Evolutionary conservation across 2,329 filamentous ascomycete genomes (phyloP).

Genomic region (Tolypocladium inflatum): DNA sequence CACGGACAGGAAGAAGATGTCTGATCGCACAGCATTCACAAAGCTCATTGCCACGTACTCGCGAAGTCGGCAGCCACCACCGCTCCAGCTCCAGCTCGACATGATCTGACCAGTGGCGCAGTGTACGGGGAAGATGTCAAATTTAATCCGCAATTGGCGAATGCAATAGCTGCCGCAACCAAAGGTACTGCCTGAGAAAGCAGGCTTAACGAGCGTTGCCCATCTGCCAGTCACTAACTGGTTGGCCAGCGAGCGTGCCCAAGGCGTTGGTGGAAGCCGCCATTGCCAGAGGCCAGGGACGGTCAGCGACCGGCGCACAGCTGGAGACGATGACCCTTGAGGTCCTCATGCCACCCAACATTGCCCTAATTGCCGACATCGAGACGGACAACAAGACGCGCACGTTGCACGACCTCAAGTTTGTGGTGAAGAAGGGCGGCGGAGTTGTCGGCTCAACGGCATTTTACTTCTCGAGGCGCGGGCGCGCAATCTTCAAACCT

Average conservation of each 20-base stretch:
- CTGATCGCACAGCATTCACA: conserved; percentile 56
- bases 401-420: conserved; percentile 62
- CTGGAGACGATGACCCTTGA: conserved; percentile 76
- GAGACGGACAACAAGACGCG: conserved; percentile 75
- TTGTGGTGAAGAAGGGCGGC: conserved; percentile 60
- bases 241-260: conserved; percentile 54
- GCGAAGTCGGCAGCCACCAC: conserved; percentile 44
- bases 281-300: conserved; percentile 80
- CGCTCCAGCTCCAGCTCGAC: not conserved
- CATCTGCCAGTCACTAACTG: not conserved
- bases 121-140: conserved; percentile 67
- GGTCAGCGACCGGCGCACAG: conserved; percentile 61
- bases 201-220: not conserved
- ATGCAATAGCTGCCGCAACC: conserved; percentile 67
- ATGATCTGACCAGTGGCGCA: conserved; percentile 20
- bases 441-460: conserved; percentile 64
- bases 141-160: conserved; percentile 66
- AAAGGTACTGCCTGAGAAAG: conserved; percentile 40
- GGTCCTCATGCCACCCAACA: conserved; percentile 65
- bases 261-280: conserved; percentile 79
- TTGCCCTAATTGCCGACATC: conserved; percentile 74
- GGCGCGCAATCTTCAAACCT: conserved; percentile 59
- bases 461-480: conserved; percentile 79
- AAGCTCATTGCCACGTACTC: conserved; percentile 67
- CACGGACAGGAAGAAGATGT: conserved; percentile 71